Percentiles rank a stretch among this genome's conserved stretches.
Conservation (phyloP, 352 stramenopile genomes). For the Globisporangium viniferum region DNA sequence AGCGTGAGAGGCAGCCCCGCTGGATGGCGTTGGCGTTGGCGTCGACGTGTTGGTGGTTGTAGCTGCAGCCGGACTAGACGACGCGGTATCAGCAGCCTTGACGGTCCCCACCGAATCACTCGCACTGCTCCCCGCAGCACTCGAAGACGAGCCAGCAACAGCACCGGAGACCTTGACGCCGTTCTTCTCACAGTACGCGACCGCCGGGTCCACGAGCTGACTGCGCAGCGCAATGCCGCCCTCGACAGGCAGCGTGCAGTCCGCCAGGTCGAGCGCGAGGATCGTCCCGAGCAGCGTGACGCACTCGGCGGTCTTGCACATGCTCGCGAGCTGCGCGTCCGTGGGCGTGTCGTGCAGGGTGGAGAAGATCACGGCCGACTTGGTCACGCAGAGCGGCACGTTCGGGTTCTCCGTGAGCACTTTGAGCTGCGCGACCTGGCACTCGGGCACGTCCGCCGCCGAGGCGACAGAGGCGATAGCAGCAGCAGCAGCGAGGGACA, state of each 20-base stretch:
- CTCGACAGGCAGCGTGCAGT: slow-evolving; percentile 35
- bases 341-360: slow-evolving; percentile 7
- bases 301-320: slow-evolving; percentile 30
- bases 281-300: slow-evolving; percentile 31
- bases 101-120: slow-evolving; percentile 7
- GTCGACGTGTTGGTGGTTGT: not conserved
- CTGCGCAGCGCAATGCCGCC: slow-evolving; percentile 37
- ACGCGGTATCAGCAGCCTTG: slow-evolving; percentile 7
- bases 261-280: slow-evolving; percentile 27
- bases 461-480: not conserved
- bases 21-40: slow-evolving; percentile 1
- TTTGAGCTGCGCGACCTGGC: slow-evolving; percentile 2
- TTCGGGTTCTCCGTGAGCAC: slow-evolving; percentile 7
- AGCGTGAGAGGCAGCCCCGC: not conserved
- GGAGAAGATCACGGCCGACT: slow-evolving; percentile 10
- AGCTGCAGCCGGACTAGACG: not conserved
- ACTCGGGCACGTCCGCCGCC: not conserved
- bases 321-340: slow-evolving; percentile 15
- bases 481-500: not conserved
- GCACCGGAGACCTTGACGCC: slow-evolving; percentile 16
- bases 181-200: slow-evolving; percentile 30
- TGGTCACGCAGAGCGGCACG: slow-evolving; percentile 7
- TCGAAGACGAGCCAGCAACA: not conserved
- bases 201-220: slow-evolving; percentile 37
- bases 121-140: not conserved